These are phyloP conservation scores for Plantago elongata DNA, from an alignment of 257 asterid genomes.

Conservation along the genomic window DNA sequence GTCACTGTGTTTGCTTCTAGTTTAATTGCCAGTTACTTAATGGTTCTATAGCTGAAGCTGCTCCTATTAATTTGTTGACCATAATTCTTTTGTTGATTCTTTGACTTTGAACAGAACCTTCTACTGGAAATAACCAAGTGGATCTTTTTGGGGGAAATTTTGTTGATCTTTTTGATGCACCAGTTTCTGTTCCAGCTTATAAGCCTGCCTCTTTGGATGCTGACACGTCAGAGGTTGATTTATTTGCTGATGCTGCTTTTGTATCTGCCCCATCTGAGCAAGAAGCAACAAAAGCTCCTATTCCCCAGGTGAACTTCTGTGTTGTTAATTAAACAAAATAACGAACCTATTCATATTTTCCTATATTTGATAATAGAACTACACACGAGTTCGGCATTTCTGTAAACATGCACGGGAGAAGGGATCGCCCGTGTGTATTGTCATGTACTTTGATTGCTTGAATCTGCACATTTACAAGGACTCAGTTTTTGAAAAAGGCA, in stretches of 20 bases:
- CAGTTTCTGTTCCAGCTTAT: conserved; percentile 40
- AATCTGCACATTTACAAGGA: too few species aligned
- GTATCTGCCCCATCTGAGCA: conserved; percentile 62
- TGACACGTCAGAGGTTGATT: conserved; percentile 67
- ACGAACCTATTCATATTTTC: not conserved
- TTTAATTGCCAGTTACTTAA: not conserved
- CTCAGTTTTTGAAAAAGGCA: too few species aligned
- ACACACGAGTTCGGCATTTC: not conserved
- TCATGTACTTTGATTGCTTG: too few species aligned
- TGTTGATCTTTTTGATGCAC: conserved; percentile 65
- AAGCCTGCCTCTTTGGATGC: conserved; percentile 33
- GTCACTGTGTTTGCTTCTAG: not conserved
- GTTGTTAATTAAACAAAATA: conserved; percentile 14
- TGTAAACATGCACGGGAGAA: too few species aligned
- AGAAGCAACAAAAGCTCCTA: conserved; percentile 34
- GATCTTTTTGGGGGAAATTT: conserved; percentile 75
- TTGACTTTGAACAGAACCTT: conserved; percentile 46
- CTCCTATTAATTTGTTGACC: not conserved
- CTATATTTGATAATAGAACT: not conserved
- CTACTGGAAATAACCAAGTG: conserved; percentile 64
- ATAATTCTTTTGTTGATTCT: conserved; percentile 14
- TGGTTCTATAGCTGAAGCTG: conserved; percentile 1
- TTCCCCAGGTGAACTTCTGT: conserved; percentile 44
- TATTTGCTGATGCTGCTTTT: conserved; percentile 83
- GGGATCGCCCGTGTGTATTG: too few species aligned